Evolutionary conservation across 176 grass and related monocot genomes (phyloP).

Genomic region (Bolboschoenus planiculmis): DNA sequence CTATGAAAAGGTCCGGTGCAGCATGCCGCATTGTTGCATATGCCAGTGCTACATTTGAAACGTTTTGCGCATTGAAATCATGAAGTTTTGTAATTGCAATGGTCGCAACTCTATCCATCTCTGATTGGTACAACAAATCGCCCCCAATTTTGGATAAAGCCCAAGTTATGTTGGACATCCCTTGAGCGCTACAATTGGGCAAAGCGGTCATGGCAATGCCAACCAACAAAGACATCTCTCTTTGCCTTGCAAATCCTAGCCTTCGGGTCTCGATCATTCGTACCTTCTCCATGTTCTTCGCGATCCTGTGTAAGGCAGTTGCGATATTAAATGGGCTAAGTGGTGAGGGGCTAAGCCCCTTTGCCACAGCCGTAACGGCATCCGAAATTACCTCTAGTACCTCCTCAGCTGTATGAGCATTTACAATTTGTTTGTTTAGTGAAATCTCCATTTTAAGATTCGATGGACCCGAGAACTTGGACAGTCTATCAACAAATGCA

Average conservation of each 20-base stretch:
- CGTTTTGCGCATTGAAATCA: constrained; percentile 80
- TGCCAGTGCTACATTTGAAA: constrained; percentile 70
- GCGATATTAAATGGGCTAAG: constrained; percentile 82
- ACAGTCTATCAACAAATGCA: constrained; percentile 58
- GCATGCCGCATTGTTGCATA: constrained; percentile 88
- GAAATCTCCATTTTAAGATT: constrained; percentile 73
- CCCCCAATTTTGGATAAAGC: constrained; percentile 88
- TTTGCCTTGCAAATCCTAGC: constrained; percentile 63
- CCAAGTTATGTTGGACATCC: constrained; percentile 88
- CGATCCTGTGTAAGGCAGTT: constrained; percentile 91
- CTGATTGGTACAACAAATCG: constrained; percentile 62
- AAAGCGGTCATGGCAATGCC: constrained; percentile 74
- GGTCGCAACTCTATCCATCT: constrained; percentile 79
- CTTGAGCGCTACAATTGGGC: constrained; percentile 68
- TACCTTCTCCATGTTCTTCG: constrained; percentile 86
- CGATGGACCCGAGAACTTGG: constrained; percentile 65
- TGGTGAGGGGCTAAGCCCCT: constrained; percentile 77
- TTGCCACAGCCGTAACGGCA: constrained; percentile 42
- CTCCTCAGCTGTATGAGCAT: constrained; percentile 64
- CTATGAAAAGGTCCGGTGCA: constrained; percentile 49
- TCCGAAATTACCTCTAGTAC: constrained; percentile 57
- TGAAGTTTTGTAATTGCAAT: constrained; percentile 59
- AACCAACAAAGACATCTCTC: constrained; percentile 89
- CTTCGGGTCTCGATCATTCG: constrained; percentile 57
- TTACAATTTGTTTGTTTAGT: constrained; percentile 66